Evolutionary conservation across 1,284 basidiomycete species (phyloP), one percentile per base, ranked within the genome.

Genomic region (Rhodotorula sp.): DNA sequence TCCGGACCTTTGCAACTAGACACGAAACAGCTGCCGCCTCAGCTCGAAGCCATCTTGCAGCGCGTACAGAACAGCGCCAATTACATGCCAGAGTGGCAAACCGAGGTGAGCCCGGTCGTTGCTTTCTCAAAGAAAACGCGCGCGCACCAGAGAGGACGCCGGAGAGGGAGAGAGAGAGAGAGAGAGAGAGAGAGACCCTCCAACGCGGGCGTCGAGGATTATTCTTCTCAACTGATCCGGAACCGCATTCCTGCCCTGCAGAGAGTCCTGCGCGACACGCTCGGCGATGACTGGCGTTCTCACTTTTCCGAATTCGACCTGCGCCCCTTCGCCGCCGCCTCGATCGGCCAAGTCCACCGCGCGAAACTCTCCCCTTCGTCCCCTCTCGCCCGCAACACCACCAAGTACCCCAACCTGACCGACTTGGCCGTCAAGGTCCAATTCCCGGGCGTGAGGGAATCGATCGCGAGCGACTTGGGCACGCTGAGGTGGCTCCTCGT

Each of bases 81-180:
- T 81, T 98, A 97, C 81, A 99, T 98, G 95, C 97, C 95, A 0
- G 89, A 94, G 75, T 95, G 90, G 90, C 97, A 99, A 81, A 91
- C 97, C 87, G 91, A 95, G 86, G 92, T 91, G 45, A n/a, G 73
- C 71, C 4, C 18, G 8, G 8, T 4, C 2, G 28, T 21, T 50
- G 19, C 49, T 19, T 23, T 10, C n/a, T 3, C 28, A 3, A 3
- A 50, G 2, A n/a, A 23, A 50, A 0, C 3, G 5, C 45, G 7
- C 55, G 31, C 28, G 8, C 23, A 56, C 47, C 34, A 34, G 34
- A 34, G 34, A 34, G 34, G 34, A 34, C 34, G 34, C 34, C 7
- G 34, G 34, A 34, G 34, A 5, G 5, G 7, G 34, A 34, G 34
- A 34, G 34, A 34, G 34, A 34, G 34, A 34, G 34, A 34, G 34